phyloP scores from a whole-genome alignment of 495 filamentous ascomycete species.

The Collariella sp. region DNA sequence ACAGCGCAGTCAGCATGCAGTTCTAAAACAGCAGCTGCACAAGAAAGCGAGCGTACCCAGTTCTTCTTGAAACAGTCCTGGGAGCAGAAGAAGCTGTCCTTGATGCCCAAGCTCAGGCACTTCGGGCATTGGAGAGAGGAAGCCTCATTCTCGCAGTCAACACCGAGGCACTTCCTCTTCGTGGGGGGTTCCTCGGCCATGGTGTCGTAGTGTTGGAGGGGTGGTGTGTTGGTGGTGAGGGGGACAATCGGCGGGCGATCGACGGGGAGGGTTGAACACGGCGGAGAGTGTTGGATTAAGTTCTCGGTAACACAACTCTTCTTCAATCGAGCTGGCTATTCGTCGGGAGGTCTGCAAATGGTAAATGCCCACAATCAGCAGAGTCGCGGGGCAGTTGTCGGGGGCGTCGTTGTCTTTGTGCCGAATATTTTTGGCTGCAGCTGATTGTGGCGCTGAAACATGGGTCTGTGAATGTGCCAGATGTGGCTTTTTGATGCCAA shows the following conservation, averaged over 20 bases:
- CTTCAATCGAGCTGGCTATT: no score
- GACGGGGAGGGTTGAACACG: no score
- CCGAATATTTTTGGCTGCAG: slow-evolving; percentile 3
- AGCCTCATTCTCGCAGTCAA: slow-evolving; percentile 75
- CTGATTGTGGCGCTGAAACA: slow-evolving; percentile 1
- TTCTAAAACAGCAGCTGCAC: background rate
- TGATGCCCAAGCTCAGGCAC: slow-evolving; percentile 75
- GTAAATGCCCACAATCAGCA: background rate
- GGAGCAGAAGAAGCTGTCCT: slow-evolving; percentile 91
- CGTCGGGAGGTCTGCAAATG: background rate
- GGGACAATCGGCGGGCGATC: background rate
- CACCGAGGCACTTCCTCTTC: slow-evolving; percentile 67
- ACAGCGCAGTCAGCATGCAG: slow-evolving; percentile 5
- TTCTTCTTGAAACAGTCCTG: slow-evolving; percentile 98
- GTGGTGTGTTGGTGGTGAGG: background rate
- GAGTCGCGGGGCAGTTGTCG: no score
- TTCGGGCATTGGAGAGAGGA: slow-evolving; percentile 85
- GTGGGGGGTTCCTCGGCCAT: slow-evolving; percentile 42
- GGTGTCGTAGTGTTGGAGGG: slow-evolving; percentile 11
- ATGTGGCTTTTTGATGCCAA: background rate
- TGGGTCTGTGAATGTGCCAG: background rate
- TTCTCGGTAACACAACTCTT: no score
- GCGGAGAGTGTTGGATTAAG: no score
- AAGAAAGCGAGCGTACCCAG: slow-evolving; percentile 59
- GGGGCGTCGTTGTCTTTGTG: background rate